These are phyloP conservation scores for Boletus holoroseus DNA, from an alignment of 1,284 basidiomycete species.

Conservation along the genomic window DNA sequence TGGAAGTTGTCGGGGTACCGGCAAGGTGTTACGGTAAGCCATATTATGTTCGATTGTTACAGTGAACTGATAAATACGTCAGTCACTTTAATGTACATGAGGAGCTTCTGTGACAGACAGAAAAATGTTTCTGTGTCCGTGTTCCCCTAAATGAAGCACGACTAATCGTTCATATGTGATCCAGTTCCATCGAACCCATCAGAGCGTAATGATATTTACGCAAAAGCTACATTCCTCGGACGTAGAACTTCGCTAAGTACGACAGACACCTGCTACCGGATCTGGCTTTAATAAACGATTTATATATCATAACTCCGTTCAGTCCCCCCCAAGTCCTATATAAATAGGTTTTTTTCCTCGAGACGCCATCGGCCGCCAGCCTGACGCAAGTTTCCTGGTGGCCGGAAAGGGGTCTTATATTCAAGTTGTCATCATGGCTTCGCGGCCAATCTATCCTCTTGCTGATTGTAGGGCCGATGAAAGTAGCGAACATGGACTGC, in stretches of 20 bases:
- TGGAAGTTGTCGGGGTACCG: slow-evolving; percentile 55
- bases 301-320: background rate
- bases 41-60: background rate
- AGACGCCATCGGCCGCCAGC: background rate
- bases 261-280: background rate
- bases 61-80: background rate
- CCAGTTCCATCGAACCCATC: background rate
- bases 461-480: slow-evolving; percentile 3
- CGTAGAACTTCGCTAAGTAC: background rate
- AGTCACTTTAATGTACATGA: slow-evolving; percentile 84
- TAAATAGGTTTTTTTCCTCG: background rate
- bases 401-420: background rate
- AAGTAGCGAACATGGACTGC: slow-evolving; percentile 10
- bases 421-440: background rate
- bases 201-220: slow-evolving; percentile 2
- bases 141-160: background rate
- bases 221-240: background rate
- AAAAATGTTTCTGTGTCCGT: background rate
- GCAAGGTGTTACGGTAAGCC: slow-evolving; percentile 57
- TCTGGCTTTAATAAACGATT: background rate
- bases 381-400: background rate
- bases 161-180: background rate
- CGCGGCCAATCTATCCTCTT: background rate
- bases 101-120: slow-evolving; percentile 49
- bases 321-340: background rate